phyloP scores from a whole-genome alignment of 2,329 filamentous ascomycete species.

The Fusarium anthophilum region DNA sequence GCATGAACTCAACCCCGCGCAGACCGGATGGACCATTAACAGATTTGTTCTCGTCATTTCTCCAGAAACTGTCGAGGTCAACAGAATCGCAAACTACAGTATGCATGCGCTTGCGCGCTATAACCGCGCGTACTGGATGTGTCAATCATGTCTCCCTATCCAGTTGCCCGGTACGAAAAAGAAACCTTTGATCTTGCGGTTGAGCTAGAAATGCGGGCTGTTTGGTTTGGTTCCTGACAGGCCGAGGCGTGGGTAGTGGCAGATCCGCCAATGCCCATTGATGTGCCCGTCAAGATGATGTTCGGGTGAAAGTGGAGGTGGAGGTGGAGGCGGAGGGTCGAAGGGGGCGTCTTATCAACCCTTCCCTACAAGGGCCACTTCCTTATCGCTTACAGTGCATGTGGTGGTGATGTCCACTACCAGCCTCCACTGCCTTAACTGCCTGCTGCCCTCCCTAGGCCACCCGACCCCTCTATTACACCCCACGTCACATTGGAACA shows the following conservation, averaged over 20 bases:
- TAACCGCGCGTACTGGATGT: constrained; percentile 20
- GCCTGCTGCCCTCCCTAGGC: neutral
- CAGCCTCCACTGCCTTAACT: neutral
- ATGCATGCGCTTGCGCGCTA: constrained; percentile 17
- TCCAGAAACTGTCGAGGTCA: constrained; percentile 5
- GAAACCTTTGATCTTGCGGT: constrained; percentile 8
- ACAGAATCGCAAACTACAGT: neutral
- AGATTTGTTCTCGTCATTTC: neutral
- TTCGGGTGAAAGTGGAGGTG: neutral
- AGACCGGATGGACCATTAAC: neutral
- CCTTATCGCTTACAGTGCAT: constrained; percentile 8
- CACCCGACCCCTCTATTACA: constrained; percentile 12
- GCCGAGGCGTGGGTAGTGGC: constrained; percentile 24
- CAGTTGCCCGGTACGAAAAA: constrained; percentile 10
- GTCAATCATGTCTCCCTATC: constrained; percentile 12
- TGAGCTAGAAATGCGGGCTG: constrained; percentile 20
- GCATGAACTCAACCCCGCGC: constrained; percentile 27
- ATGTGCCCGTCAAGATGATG: constrained; percentile 7
- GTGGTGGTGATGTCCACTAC: neutral
- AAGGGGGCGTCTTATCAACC: constrained; percentile 19
- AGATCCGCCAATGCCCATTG: constrained; percentile 26
- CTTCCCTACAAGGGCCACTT: neutral
- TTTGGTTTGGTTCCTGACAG: constrained; percentile 33
- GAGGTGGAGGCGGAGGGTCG: neutral
- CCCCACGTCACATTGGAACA: constrained; percentile 25